Percentiles rank a stretch among this genome's conserved stretches.
Evolutionary conservation across 2,329 filamentous ascomycete species (phyloP).

Genomic region (Aureobasidium leucospermi): DNA sequence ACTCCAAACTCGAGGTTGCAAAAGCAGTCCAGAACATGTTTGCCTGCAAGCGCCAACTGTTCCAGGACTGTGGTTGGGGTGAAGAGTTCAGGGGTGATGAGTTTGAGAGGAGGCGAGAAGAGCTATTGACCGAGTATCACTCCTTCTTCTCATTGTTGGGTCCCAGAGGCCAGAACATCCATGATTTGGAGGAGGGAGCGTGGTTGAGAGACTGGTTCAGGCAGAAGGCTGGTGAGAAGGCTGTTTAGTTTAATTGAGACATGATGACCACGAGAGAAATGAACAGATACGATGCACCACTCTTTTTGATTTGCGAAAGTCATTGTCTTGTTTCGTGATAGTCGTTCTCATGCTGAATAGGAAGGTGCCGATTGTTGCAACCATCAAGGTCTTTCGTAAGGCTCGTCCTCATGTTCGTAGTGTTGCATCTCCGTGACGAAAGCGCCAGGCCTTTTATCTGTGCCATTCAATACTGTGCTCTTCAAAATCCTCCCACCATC

Average conservation of each 20-base stretch:
- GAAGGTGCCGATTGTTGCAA: not conserved
- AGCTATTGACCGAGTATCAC: not conserved
- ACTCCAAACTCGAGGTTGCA: conserved; percentile 4
- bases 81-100: conserved; percentile 5
- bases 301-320: not conserved
- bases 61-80: conserved; percentile 5
- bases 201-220: conserved; percentile 13
- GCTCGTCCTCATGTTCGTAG: not conserved
- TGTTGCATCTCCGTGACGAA: not conserved
- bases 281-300: not conserved
- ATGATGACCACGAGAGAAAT: not conserved
- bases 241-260: not conserved
- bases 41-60: conserved; percentile 4
- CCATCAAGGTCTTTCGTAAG: not conserved
- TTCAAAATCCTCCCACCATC: not conserved
- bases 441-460: not conserved
- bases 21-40: conserved; percentile 12
- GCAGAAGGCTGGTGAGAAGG: conserved; percentile 12
- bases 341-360: not conserved
- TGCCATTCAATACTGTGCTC: not conserved
- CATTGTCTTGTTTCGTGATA: not conserved
- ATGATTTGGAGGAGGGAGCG: not conserved
- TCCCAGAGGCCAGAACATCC: conserved; percentile 6
- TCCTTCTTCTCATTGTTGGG: not conserved
- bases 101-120: not conserved